These are phyloP conservation scores for Pleurotus sapidus DNA, from an alignment of 768 basidiomycete species.

Conservation along the genomic window DNA sequence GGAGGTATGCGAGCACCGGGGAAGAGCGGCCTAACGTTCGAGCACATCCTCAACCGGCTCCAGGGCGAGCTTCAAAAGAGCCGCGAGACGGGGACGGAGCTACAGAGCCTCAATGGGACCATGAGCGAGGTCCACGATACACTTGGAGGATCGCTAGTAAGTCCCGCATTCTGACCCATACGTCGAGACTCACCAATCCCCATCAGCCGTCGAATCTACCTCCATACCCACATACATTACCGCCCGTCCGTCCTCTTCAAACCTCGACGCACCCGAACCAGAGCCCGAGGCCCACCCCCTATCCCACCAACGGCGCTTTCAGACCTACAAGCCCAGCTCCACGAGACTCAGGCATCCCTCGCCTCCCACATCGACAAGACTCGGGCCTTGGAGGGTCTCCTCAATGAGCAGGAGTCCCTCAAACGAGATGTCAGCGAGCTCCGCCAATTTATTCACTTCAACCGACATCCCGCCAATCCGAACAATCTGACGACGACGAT, in stretches of 20 bases:
- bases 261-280: constrained; percentile 19
- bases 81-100: constrained; percentile 86
- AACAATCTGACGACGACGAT: constrained; percentile 43
- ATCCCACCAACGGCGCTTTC: constrained; percentile 28
- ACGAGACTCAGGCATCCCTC: constrained; percentile 79
- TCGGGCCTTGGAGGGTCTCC: constrained; percentile 73
- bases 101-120: constrained; percentile 69
- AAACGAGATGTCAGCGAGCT: constrained; percentile 74
- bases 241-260: constrained; percentile 55
- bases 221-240: constrained; percentile 62
- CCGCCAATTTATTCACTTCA: constrained; percentile 62
- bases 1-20: constrained; percentile 61
- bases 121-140: constrained; percentile 94
- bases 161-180: constrained; percentile 22
- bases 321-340: constrained; percentile 79
- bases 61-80: constrained; percentile 96
- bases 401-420: constrained; percentile 83
- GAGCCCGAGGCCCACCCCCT: constrained; percentile 18
- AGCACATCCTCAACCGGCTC: constrained; percentile 84
- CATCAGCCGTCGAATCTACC: constrained; percentile 58
- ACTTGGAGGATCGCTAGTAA: constrained; percentile 76
- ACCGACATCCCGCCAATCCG: constrained; percentile 20
- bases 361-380: constrained; percentile 79
- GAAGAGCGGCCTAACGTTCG: constrained; percentile 87
- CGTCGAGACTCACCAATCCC: neutral